Evolutionary conservation across 805 yeast species (phyloP), one percentile per base, ranked within the genome.

Genomic region (Komagataella ulmi): DNA sequence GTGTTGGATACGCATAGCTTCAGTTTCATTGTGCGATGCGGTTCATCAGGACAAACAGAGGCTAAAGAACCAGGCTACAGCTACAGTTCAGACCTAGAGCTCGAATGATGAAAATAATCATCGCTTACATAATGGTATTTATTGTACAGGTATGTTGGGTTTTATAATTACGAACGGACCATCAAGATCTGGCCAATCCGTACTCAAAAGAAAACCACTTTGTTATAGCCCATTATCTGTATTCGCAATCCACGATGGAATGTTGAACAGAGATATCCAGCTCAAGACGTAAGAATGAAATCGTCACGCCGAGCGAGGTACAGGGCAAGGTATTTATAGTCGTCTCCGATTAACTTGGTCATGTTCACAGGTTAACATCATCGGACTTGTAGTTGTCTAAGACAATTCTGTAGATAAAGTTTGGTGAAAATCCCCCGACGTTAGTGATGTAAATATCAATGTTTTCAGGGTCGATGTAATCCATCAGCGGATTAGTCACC

Each of bases 341-440:
- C 4, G 19, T 43, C 30, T 45, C 48, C 18, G 14, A 8, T 23
- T 10, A 44, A 17, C 17, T 17, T 17, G 44, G n/a, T 44, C 24
- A 46, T 21, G 6, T 4, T 23, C 73, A 81, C 55, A 83, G 69
- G 59, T 74, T 74, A 54, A 79, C 87, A 70, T 93, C 98, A 60
- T 84, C 89, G 51, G 83, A 79, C 66, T 85, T 85, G 67, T 93
- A 93, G 68, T 91, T 88, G 67, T 93, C 99, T 71, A 90, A 79
- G 18, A 93, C 96, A 52, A 93, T 85, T 68, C 99, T 83, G 68
- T 93, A 93, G 51, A 93, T 85, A 69, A 93, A 93, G 59, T 91
- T 88, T 48, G 99, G 98, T 23, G 98, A 87, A 64, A 86, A 89
- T 14, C 98, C 98, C 49, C 98, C 99, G 50, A 90, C 79, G 64